Percentiles rank a stretch among this genome's conserved stretches.
phyloP scores from a whole-genome alignment of 345 rosid genomes.

The Pseudoturritis turrita region DNA sequence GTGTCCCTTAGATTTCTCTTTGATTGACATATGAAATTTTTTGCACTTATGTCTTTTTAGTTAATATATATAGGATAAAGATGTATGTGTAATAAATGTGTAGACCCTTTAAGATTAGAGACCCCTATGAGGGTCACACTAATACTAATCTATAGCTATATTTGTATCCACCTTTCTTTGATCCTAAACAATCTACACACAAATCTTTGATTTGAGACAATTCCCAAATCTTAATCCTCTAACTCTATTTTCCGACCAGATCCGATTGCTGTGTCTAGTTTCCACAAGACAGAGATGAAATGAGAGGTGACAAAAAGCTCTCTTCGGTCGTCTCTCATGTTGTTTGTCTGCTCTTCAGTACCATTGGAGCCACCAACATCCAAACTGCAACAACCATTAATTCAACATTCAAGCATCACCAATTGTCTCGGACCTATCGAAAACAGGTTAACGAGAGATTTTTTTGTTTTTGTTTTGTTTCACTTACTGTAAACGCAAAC shows the following conservation, averaged over 20 bases:
- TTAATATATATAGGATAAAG: too few relatives aligned
- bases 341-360: constrained; percentile 48
- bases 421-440: neutral
- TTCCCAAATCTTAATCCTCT: neutral
- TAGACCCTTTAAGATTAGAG: too few relatives aligned
- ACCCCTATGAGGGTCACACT: neutral
- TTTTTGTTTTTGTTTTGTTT: neutral
- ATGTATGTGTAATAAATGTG: neutral
- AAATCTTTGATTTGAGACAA: neutral
- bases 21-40: too few relatives aligned
- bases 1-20: too few relatives aligned
- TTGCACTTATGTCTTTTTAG: too few relatives aligned
- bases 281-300: neutral
- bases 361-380: constrained; percentile 79
- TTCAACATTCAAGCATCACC: neutral
- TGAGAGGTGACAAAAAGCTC: neutral
- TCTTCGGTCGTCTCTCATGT: constrained; percentile 15
- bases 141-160: neutral
- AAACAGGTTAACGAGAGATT: neutral
- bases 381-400: constrained; percentile 52
- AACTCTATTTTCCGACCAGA: neutral
- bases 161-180: neutral
- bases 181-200: neutral
- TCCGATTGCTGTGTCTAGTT: neutral
- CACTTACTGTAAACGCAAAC: constrained; percentile 81